Evolutionary conservation across 768 basidiomycete genomes (phyloP), one percentile per base, ranked within the genome.

Genomic region (Boletus subparvulus): DNA sequence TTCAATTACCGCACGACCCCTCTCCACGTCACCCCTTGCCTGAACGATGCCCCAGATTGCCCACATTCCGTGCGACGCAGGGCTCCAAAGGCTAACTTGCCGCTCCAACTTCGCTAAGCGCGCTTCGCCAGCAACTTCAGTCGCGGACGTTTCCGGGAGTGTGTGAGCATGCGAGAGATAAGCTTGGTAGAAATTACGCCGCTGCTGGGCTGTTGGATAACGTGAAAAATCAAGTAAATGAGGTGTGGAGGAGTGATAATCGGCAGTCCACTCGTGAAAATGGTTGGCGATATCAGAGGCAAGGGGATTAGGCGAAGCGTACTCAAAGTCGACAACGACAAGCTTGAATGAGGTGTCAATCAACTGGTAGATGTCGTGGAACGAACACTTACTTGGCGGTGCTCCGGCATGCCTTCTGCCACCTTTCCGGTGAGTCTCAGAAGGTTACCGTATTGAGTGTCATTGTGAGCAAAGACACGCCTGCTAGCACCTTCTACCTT

Each of bases 321-420:
- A 99, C 75, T 99, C 97, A 69, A 98, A 98, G 74, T 99, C 97
- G 60, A 97, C 94, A 36, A 96, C 91, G 69, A 96, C 90, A 60
- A 96, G 86, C 90, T 95, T 60, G 40, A 21, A 42, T n/a, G 47
- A 46, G n/a, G 50, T 14, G 55, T 73, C 48, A 68, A 59, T 46
- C 41, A 14, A n/a, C 19, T 35, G 28, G 26, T 32, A 41, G 46
- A 28, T n/a, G 16, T 50, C 9, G 14, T 50, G 35, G 49, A 35
- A 53, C 52, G 42, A 26, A 72, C 77, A 61, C 65, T 54, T 62
- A 92, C 91, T 78, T 90, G 85, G 54, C 85, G 86, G 70, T 95
- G 92, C 49, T 86, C 85, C 24, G 89, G 84, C 26, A 76, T 66
- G n/a, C 79, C 80, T 52, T 81, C 77, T 49, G 80, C 77, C 35